Conservation (phyloP, 441 rosid genomes). For the Breynia disticha region DNA sequence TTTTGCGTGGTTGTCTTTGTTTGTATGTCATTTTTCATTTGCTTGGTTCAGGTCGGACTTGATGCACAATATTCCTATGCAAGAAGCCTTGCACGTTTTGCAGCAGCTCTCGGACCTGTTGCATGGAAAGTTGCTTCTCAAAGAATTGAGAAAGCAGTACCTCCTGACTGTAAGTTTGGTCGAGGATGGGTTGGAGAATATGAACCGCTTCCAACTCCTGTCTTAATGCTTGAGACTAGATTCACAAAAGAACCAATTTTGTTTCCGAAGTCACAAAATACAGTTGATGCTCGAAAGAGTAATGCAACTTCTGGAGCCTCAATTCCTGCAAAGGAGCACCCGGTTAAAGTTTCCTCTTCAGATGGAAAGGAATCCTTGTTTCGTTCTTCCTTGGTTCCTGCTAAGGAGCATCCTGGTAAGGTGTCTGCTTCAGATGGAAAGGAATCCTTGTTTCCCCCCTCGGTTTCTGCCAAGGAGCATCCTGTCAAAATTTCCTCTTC, state of each 20-base stretch:
- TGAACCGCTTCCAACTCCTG: slow-evolving; percentile 80
- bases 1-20: neutral
- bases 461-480: slow-evolving; percentile 7
- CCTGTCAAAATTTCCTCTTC: slow-evolving; percentile 15
- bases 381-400: slow-evolving; percentile 20
- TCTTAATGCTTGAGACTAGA: slow-evolving; percentile 45
- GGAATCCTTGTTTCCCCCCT: slow-evolving; percentile 9
- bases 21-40: slow-evolving; percentile 7
- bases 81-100: slow-evolving; percentile 92
- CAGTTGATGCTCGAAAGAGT: slow-evolving; percentile 24
- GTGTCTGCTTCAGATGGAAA: slow-evolving; percentile 27
- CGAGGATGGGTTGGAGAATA: slow-evolving; percentile 99
- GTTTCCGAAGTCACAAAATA: slow-evolving; percentile 24
- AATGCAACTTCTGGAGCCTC: slow-evolving; percentile 25
- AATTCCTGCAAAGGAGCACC: slow-evolving; percentile 26
- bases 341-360: slow-evolving; percentile 14
- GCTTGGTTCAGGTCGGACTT: slow-evolving; percentile 66
- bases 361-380: slow-evolving; percentile 28
- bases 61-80: slow-evolving; percentile 83
- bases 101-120: slow-evolving; percentile 78
- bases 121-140: slow-evolving; percentile 82
- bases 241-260: slow-evolving; percentile 31
- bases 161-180: slow-evolving; percentile 80
- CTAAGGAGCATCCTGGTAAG: slow-evolving; percentile 21
- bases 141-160: slow-evolving; percentile 71